Conservation (phyloP, 148 eudicot species). For the Dianthus caryophyllus region DNA sequence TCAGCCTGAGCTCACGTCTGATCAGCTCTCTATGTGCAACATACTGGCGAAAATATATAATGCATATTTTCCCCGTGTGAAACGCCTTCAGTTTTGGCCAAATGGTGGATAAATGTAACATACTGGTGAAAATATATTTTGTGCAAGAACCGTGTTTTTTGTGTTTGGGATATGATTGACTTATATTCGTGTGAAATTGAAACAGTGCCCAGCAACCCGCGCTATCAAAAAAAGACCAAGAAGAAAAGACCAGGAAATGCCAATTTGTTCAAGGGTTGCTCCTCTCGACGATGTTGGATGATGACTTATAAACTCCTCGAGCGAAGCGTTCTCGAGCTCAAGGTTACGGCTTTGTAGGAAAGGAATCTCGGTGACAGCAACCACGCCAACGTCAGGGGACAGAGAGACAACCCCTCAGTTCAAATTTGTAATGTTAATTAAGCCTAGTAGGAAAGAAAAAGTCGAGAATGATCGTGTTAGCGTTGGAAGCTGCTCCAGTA, state of each 20-base stretch:
- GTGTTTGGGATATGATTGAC: not conserved
- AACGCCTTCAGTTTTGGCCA: not conserved
- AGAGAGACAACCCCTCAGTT: not conserved
- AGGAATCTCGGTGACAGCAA: not conserved
- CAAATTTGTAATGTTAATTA: not conserved
- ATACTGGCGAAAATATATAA: not conserved
- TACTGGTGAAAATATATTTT: too few relatives aligned
- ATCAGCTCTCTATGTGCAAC: not conserved
- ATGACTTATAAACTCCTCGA: slow-evolving; percentile 28
- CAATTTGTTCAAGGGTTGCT: slow-evolving; percentile 68
- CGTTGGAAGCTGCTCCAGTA: not conserved
- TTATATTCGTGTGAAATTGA: not conserved
- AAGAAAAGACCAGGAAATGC: slow-evolving; percentile 63
- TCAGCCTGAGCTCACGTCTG: too few relatives aligned
- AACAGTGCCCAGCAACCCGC: slow-evolving; percentile 31
- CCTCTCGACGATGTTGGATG: slow-evolving; percentile 66
- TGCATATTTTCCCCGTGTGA: not conserved
- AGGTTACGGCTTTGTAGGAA: not conserved
- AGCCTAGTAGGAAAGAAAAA: not conserved
- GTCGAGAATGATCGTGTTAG: not conserved
- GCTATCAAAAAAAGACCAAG: slow-evolving; percentile 68
- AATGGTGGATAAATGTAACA: not conserved
- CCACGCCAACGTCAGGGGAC: not conserved
- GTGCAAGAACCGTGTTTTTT: too few relatives aligned
- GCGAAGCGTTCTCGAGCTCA: not conserved